A percentile compares a stretch with the other conserved stretches of the same genome.
Conservation (phyloP, 2,329 filamentous ascomycete genomes). For the Magnaporthiopsis incrustans region DNA sequence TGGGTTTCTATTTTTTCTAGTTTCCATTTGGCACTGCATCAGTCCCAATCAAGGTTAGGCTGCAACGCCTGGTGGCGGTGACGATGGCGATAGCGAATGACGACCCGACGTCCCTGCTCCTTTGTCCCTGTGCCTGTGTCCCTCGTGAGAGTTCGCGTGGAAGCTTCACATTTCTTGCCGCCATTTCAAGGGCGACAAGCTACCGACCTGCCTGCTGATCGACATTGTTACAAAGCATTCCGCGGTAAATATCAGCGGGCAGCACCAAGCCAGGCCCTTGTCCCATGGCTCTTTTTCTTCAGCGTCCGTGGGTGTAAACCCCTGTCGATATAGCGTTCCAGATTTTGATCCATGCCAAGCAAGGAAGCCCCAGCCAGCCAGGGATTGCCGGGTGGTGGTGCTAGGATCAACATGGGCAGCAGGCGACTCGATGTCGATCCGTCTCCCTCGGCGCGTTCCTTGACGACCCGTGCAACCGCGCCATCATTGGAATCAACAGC, state of each 20-base stretch:
- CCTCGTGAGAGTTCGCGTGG: neutral
- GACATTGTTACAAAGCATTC: neutral
- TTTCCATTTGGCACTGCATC: neutral
- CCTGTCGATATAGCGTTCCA: neutral
- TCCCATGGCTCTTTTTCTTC: neutral
- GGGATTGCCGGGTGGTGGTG: neutral
- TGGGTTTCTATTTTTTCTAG: neutral
- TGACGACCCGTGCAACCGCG: neutral
- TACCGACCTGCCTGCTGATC: neutral
- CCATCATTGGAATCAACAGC: neutral
- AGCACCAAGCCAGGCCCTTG: neutral
- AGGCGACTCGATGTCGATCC: neutral
- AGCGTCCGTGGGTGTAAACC: neutral
- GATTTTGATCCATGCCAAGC: neutral
- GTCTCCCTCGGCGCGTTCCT: neutral
- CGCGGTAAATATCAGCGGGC: neutral
- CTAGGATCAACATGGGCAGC: neutral
- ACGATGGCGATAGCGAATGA: neutral
- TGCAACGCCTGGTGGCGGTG: no score
- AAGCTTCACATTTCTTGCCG: neutral
- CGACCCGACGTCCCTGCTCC: neutral
- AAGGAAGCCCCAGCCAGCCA: neutral
- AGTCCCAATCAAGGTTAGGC: neutral
- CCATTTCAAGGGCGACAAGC: no score
- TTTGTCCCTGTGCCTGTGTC: neutral